A percentile compares a stretch with the other conserved stretches of the same genome.
Evolutionary conservation across 306 rosid species (phyloP).

Genomic region (Heteromeles arbutifolia): DNA sequence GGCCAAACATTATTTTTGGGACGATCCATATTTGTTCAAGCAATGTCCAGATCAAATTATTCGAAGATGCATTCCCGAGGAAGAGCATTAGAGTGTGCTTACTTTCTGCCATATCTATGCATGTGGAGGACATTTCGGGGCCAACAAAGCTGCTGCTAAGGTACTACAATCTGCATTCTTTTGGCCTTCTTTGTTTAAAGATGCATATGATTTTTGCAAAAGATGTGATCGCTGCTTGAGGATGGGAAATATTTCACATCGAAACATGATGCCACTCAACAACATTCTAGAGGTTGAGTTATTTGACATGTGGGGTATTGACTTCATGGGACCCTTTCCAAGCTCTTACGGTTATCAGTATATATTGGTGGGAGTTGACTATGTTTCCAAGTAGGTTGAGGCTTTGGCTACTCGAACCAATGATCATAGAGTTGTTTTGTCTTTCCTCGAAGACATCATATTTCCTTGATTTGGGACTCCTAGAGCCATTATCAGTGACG

Average conservation of each 20-base stretch:
- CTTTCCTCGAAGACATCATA: too few species aligned
- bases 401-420: background rate
- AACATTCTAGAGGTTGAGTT: background rate
- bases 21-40: too few species aligned
- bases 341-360: background rate
- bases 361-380: background rate
- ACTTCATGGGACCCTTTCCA: background rate
- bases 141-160: background rate
- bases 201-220: background rate
- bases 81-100: too few species aligned
- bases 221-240: background rate
- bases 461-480: too few species aligned
- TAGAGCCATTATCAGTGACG: too few species aligned
- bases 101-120: too few species aligned
- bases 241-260: background rate
- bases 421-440: too few species aligned
- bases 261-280: background rate
- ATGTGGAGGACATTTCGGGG: too few species aligned
- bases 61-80: too few species aligned
- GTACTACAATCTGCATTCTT: background rate
- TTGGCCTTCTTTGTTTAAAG: background rate
- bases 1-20: too few species aligned
- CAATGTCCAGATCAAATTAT: too few species aligned
- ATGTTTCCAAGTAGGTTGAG: background rate
- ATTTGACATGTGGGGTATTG: background rate